Conservation (phyloP, 108 stramenopile genomes). For the Parietichytrium sp. region DNA sequence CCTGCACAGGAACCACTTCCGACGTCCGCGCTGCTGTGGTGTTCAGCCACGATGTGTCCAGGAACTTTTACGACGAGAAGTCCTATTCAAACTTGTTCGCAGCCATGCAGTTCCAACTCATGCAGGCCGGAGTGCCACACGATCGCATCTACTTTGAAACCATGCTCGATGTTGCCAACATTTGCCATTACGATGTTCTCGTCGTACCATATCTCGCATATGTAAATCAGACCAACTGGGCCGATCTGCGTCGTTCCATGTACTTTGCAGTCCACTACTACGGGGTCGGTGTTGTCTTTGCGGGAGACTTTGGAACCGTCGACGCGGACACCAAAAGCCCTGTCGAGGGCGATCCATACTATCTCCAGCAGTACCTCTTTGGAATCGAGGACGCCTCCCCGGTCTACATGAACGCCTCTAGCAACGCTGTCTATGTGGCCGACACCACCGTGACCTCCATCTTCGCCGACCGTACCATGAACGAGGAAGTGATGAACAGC, state of each 20-base stretch:
- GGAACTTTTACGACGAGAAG: background rate
- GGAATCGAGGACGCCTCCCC: background rate
- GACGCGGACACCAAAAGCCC: background rate
- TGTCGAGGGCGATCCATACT: background rate
- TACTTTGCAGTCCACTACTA: background rate
- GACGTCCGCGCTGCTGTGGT: slow-evolving; percentile 7
- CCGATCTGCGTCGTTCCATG: background rate
- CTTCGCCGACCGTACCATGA: background rate
- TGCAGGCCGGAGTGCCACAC: slow-evolving; percentile 19
- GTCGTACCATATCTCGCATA: background rate
- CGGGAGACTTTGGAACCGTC: background rate
- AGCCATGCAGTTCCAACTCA: slow-evolving; percentile 29
- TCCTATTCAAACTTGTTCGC: background rate
- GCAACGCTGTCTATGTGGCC: background rate
- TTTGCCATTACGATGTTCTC: slow-evolving; percentile 16
- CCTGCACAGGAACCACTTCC: too few relatives aligned
- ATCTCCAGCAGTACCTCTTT: background rate
- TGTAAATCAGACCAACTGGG: background rate
- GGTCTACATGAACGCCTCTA: background rate
- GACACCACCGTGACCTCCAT: background rate
- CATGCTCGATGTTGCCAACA: background rate
- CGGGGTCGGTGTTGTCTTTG: background rate
- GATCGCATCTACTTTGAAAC: background rate
- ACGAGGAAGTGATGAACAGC: background rate
- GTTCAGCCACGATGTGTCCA: background rate